These are phyloP conservation scores for Citrus australasica DNA, from an alignment of 345 rosid species.

Conservation along the genomic window DNA sequence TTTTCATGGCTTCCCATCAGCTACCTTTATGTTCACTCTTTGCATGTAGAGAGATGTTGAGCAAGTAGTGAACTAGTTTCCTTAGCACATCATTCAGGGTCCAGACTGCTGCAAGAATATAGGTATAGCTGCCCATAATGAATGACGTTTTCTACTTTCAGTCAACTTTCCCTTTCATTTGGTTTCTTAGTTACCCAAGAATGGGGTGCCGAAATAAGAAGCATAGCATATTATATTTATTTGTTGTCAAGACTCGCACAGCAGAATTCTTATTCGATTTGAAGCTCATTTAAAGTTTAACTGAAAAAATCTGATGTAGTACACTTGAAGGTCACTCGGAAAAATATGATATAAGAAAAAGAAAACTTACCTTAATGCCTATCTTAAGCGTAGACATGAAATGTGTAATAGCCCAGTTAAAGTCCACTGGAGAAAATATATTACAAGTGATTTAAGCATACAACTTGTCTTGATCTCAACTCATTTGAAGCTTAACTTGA, in stretches of 20 bases:
- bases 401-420: no score
- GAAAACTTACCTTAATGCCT: no score
- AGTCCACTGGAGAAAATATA: no score
- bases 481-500: no score
- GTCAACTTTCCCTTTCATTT: not conserved
- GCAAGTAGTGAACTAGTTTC: slow-evolving; percentile 20
- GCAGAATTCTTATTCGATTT: not conserved
- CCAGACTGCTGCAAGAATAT: not conserved
- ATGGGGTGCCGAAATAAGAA: not conserved
- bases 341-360: no score
- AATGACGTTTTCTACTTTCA: not conserved
- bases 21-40: not conserved
- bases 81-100: slow-evolving; percentile 3
- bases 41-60: not conserved
- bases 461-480: no score
- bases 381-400: no score
- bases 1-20: not conserved
- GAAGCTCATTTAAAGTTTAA: not conserved
- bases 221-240: not conserved
- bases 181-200: not conserved
- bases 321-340: no score
- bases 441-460: no score
- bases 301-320: not conserved
- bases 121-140: not conserved
- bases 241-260: not conserved